Evolutionary conservation across 1,139 yeast species (phyloP).

Genomic region (Kodamaea derodonti): DNA sequence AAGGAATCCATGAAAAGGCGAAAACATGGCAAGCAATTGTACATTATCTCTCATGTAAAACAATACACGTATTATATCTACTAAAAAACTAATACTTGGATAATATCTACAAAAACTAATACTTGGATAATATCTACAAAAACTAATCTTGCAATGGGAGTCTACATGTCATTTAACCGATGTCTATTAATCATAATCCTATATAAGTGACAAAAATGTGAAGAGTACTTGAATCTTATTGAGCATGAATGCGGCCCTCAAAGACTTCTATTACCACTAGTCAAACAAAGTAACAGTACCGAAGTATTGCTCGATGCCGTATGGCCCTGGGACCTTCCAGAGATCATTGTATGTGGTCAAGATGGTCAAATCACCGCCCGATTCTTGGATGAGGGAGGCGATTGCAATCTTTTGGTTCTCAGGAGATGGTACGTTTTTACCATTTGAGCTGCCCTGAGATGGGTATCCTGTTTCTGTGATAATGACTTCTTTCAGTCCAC

Average conservation of each 20-base stretch:
- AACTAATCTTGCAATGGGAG: background rate
- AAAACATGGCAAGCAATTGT: too few species aligned
- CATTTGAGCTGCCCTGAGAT: constrained; percentile 64
- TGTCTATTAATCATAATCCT: background rate
- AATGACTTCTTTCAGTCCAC: constrained; percentile 47
- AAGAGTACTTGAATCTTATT: background rate
- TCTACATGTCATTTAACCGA: background rate
- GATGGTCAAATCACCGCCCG: constrained; percentile 62
- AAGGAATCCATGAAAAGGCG: too few species aligned
- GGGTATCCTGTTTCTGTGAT: constrained; percentile 93
- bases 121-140: too few species aligned
- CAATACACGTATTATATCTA: too few species aligned
- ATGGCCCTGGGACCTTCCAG: constrained; percentile 87
- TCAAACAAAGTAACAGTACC: constrained; percentile 55
- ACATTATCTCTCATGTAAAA: too few species aligned
- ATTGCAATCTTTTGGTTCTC: constrained; percentile 74
- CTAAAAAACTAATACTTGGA: too few species aligned
- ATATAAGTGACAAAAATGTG: background rate
- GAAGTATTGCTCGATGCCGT: constrained; percentile 82
- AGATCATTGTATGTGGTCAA: constrained; percentile 73
- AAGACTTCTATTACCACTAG: constrained; percentile 2
- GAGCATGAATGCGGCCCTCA: background rate
- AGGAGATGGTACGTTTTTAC: constrained; percentile 64
- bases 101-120: too few species aligned
- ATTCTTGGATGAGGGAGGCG: constrained; percentile 44